These are phyloP conservation scores for Phytophthora multivora DNA, from an alignment of 352 stramenopile genomes.

Conservation along the genomic window DNA sequence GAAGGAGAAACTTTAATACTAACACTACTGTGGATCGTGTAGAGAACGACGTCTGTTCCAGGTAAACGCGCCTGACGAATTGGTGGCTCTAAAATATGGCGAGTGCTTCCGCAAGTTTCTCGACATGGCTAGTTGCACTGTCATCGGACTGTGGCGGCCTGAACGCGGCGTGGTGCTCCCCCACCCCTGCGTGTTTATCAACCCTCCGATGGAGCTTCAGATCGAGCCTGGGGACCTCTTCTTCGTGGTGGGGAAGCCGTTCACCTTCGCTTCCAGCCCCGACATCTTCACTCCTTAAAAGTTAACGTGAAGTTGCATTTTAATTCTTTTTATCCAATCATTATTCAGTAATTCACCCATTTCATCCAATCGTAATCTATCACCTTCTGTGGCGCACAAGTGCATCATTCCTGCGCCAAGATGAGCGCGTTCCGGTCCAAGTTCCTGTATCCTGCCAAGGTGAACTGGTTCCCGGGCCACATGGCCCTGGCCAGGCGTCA, in stretches of 20 bases:
- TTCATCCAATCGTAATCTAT: slow-evolving; percentile 14
- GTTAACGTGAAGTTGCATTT: slow-evolving; percentile 27
- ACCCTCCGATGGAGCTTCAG: slow-evolving; percentile 57
- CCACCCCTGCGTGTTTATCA: slow-evolving; percentile 74
- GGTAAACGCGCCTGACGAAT: slow-evolving; percentile 52
- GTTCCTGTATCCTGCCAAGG: slow-evolving; percentile 80
- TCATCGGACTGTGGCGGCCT: slow-evolving; percentile 69
- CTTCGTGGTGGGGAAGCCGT: slow-evolving; percentile 72
- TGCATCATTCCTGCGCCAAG: slow-evolving; percentile 5
- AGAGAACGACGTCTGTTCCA: slow-evolving; percentile 75
- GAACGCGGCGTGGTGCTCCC: slow-evolving; percentile 55
- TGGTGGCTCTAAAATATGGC: slow-evolving; percentile 57
- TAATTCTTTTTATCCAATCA: slow-evolving; percentile 8
- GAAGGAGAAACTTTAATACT: too few species aligned
- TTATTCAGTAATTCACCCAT: not conserved
- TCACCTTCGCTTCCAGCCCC: slow-evolving; percentile 44
- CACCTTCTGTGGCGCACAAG: slow-evolving; percentile 15
- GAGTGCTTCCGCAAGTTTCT: slow-evolving; percentile 77
- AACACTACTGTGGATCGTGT: too few species aligned
- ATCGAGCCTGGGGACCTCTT: slow-evolving; percentile 66
- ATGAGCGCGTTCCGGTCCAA: slow-evolving; percentile 78
- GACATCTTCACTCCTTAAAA: slow-evolving; percentile 37
- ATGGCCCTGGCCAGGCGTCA: slow-evolving; percentile 81
- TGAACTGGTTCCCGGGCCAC: slow-evolving; percentile 91
- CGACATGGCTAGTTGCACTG: slow-evolving; percentile 62